A percentile compares a stretch with the other conserved stretches of the same genome.
Evolutionary conservation across 441 rosid genomes (phyloP).

Genomic region (Euphorbia celastroides): DNA sequence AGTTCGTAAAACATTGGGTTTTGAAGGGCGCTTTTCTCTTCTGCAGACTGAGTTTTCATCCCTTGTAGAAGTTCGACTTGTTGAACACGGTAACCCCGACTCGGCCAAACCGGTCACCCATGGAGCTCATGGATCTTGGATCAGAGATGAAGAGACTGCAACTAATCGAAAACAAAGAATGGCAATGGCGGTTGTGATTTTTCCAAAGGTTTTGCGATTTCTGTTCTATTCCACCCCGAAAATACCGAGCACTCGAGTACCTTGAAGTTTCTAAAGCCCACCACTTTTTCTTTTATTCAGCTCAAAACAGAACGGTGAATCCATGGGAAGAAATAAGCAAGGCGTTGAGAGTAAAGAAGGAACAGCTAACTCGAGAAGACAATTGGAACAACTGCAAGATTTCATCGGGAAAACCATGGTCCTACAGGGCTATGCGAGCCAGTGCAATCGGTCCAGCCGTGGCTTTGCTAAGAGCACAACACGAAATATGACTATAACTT

Average conservation of each 20-base stretch:
- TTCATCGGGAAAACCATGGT: constrained; percentile 54
- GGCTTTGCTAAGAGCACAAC: constrained; percentile 68
- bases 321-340: constrained; percentile 71
- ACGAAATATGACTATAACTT: constrained; percentile 29
- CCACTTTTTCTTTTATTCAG: constrained; percentile 6
- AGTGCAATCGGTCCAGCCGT: constrained; percentile 80
- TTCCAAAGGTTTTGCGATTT: constrained; percentile 34
- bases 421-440: constrained; percentile 50
- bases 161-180: constrained; percentile 15
- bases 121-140: constrained; percentile 19
- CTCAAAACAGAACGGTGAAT: constrained; percentile 51
- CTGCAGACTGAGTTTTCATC: constrained; percentile 68
- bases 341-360: constrained; percentile 62
- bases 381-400: constrained; percentile 42
- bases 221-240: neutral
- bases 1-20: constrained; percentile 23
- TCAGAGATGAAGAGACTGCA: constrained; percentile 27
- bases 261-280: neutral
- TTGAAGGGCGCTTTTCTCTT: constrained; percentile 16
- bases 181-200: constrained; percentile 19
- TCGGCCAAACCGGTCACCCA: constrained; percentile 22
- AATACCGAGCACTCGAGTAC: neutral
- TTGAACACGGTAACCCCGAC: constrained; percentile 34
- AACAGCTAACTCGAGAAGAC: constrained; percentile 48
- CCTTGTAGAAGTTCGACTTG: constrained; percentile 61